Conservation (phyloP, 2,329 filamentous ascomycete species). For the Huntiella bhutanensis region DNA sequence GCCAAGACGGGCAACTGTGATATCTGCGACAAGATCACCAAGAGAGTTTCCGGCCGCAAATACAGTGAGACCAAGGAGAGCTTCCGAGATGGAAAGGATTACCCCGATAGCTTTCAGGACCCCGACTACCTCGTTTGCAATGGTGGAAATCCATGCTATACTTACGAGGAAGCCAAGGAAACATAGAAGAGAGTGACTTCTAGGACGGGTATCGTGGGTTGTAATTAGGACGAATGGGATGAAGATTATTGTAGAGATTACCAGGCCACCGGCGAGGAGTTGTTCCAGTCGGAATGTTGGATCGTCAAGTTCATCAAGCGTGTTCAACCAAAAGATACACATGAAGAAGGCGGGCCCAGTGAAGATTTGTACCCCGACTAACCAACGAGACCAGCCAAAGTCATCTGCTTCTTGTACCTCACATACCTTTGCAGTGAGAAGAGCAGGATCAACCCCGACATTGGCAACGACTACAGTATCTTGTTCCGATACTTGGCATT, state of each 20-base stretch:
- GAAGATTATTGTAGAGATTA: constrained; percentile 50
- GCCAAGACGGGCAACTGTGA: constrained; percentile 80
- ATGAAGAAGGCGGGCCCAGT: constrained; percentile 71
- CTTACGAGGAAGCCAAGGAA: constrained; percentile 80
- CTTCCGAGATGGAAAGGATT: constrained; percentile 82
- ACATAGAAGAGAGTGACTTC: constrained; percentile 61
- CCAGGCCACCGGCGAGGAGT: constrained; percentile 43
- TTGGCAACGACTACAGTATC: not conserved
- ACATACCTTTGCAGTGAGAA: constrained; percentile 5
- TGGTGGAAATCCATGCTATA: constrained; percentile 90
- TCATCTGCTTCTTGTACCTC: constrained; percentile 18
- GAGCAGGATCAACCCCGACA: constrained; percentile 2
- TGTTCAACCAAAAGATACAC: constrained; percentile 55
- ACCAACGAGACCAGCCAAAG: constrained; percentile 75
- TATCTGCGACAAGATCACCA: constrained; percentile 82
- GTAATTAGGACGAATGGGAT: constrained; percentile 50
- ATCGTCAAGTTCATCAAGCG: constrained; percentile 35
- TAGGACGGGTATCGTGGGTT: constrained; percentile 44
- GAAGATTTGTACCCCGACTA: constrained; percentile 69
- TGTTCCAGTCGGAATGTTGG: constrained; percentile 32
- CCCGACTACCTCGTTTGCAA: constrained; percentile 88
- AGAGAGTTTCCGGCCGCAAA: constrained; percentile 94
- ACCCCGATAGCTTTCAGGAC: constrained; percentile 86
- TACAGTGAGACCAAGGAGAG: constrained; percentile 81
- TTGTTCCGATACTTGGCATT: not conserved